Percentiles rank a stretch among this genome's conserved stretches.
These are phyloP conservation scores for Xylaria intraflava DNA, from an alignment of 495 filamentous ascomycete genomes.

Conservation along the genomic window DNA sequence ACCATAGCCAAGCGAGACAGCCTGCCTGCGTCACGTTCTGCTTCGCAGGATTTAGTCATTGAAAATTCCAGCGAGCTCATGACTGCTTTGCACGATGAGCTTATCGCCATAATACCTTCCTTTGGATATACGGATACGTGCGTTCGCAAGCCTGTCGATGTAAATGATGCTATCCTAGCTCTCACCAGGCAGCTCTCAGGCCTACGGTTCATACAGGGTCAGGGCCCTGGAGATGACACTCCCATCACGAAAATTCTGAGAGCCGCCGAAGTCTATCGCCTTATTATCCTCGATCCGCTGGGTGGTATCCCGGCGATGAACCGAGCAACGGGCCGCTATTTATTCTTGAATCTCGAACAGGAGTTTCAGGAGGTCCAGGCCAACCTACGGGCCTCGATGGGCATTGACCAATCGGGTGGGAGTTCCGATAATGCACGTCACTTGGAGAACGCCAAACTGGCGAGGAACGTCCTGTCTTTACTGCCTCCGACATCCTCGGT, in stretches of 20 bases:
- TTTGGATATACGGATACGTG: constrained; percentile 61
- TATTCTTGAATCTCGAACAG: constrained; percentile 94
- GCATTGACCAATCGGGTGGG: not conserved
- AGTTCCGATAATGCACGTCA: constrained; percentile 35
- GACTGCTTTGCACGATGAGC: constrained; percentile 62
- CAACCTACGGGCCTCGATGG: constrained; percentile 41
- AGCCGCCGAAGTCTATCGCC: constrained; percentile 63
- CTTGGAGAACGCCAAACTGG: constrained; percentile 65
- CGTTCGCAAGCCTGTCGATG: constrained; percentile 45
- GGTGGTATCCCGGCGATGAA: constrained; percentile 76
- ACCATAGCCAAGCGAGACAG: constrained; percentile 16
- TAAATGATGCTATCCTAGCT: constrained; percentile 64
- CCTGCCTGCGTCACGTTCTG: constrained; percentile 14
- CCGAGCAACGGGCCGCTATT: constrained; percentile 62
- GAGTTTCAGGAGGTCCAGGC: constrained; percentile 64
- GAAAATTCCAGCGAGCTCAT: constrained; percentile 53
- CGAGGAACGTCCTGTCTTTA: constrained; percentile 59
- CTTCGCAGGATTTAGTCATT: constrained; percentile 30
- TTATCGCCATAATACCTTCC: constrained; percentile 70
- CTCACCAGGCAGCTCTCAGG: constrained; percentile 68
- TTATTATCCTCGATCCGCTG: constrained; percentile 83
- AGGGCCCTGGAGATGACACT: constrained; percentile 37
- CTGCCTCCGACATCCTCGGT: constrained; percentile 83
- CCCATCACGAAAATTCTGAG: constrained; percentile 37
- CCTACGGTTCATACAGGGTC: constrained; percentile 32